These are phyloP conservation scores for Nannochloropsis gaditana DNA, from an alignment of 108 stramenopile species.

Conservation along the genomic window DNA sequence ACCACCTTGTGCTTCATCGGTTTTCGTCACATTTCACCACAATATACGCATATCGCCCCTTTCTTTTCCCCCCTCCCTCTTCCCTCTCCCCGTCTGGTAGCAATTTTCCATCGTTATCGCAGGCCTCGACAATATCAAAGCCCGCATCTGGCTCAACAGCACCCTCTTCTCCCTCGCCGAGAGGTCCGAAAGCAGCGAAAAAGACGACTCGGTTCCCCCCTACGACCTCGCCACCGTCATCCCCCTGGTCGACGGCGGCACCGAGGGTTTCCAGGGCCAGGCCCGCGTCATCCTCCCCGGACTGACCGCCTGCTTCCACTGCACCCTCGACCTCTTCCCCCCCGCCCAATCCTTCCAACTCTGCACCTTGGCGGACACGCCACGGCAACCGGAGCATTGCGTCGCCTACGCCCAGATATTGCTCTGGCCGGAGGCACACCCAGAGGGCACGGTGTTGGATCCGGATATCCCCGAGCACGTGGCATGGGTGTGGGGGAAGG, in stretches of 20 bases:
- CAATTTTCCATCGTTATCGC: slow-evolving; percentile 82
- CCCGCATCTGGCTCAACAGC: slow-evolving; percentile 92
- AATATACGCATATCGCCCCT: no score
- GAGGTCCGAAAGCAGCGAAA: slow-evolving; percentile 29
- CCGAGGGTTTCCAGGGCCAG: slow-evolving; percentile 97
- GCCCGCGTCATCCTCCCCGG: slow-evolving; percentile 91
- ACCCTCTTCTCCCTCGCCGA: slow-evolving; percentile 51
- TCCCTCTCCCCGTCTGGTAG: neutral
- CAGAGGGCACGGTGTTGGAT: slow-evolving; percentile 42
- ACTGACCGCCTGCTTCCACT: slow-evolving; percentile 96
- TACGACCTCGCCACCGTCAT: slow-evolving; percentile 67
- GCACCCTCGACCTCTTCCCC: slow-evolving; percentile 88
- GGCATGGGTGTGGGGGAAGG: slow-evolving; percentile 31
- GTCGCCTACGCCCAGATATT: slow-evolving; percentile 87
- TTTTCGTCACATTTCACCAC: no score
- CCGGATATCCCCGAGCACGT: slow-evolving; percentile 23
- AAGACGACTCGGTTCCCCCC: neutral
- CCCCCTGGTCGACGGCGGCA: slow-evolving; percentile 97
- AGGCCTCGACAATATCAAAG: slow-evolving; percentile 94
- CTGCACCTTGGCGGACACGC: slow-evolving; percentile 98
- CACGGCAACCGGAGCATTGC: slow-evolving; percentile 95
- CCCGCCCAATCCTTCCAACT: slow-evolving; percentile 83
- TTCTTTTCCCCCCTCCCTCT: neutral
- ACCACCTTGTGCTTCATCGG: no score
- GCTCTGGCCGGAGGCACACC: slow-evolving; percentile 84